Evolutionary conservation across 768 basidiomycete genomes (phyloP).

Genomic region (Psilocybe cubensis): DNA sequence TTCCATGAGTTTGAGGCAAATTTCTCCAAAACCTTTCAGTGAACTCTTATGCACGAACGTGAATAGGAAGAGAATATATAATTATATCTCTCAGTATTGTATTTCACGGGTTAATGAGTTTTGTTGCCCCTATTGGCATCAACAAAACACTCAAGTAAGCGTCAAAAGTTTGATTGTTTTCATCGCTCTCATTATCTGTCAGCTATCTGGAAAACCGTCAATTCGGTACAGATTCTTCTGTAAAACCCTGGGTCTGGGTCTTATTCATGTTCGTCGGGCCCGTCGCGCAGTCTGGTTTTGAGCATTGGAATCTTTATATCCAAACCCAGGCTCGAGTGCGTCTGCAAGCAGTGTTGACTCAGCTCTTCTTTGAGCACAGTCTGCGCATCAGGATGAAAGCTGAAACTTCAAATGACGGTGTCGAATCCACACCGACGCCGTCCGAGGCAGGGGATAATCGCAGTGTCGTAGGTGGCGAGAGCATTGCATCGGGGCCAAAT

Average conservation of each 20-base stretch:
- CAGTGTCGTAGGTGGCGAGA: neutral
- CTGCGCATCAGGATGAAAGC: conserved; percentile 68
- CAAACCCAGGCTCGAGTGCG: conserved; percentile 43
- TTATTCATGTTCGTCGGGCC: conserved; percentile 52
- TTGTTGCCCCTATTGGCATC: conserved; percentile 43
- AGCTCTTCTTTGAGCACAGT: conserved; percentile 47
- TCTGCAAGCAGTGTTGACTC: conserved; percentile 45
- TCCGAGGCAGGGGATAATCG: neutral
- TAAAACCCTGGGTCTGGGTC: conserved; percentile 76
- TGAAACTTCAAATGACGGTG: conserved; percentile 20
- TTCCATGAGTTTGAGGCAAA: no score
- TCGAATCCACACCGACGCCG: neutral
- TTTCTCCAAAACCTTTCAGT: no score
- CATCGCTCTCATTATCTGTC: neutral
- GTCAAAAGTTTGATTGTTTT: neutral
- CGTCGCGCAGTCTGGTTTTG: conserved; percentile 39
- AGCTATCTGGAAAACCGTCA: conserved; percentile 27
- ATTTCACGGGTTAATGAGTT: conserved; percentile 30
- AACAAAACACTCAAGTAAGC: conserved; percentile 44
- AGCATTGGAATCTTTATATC: conserved; percentile 59
- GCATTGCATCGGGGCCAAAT: neutral
- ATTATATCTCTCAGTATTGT: conserved; percentile 32
- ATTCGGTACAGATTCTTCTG: conserved; percentile 29
- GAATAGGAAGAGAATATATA: conserved; percentile 35
- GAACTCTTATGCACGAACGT: no score